These are phyloP conservation scores for Ganoderma multipileum DNA, from an alignment of 1,284 basidiomycete genomes.

Conservation along the genomic window DNA sequence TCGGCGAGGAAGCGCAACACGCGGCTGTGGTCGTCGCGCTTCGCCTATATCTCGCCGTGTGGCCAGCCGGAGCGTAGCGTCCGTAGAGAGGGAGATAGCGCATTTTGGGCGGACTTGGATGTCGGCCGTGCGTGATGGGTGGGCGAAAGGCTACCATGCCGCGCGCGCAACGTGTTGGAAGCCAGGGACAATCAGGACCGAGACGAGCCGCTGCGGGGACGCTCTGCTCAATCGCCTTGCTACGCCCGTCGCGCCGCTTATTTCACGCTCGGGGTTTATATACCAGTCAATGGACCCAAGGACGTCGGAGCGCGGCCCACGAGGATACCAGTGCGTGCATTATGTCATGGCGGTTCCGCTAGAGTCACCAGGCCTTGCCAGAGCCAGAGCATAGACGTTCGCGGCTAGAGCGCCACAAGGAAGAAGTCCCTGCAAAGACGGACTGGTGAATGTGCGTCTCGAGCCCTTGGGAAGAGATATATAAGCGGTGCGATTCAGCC, in stretches of 20 bases:
- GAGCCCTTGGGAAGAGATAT: background rate
- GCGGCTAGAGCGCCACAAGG: background rate
- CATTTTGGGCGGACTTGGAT: background rate
- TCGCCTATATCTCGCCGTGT: background rate
- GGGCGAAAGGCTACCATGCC: background rate
- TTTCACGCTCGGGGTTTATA: background rate
- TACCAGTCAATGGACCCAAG: background rate
- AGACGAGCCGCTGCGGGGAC: background rate
- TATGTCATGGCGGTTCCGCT: background rate
- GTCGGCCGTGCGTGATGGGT: background rate
- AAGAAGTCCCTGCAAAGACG: background rate
- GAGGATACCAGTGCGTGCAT: background rate
- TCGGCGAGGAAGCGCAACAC: background rate
- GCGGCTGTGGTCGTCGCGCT: background rate
- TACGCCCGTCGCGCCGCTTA: background rate
- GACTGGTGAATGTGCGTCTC: background rate
- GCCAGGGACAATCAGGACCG: slow-evolving; percentile 4
- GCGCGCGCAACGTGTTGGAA: background rate
- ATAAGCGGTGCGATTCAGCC: background rate
- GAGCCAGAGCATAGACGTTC: background rate
- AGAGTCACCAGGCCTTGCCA: background rate
- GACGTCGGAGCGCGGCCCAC: background rate
- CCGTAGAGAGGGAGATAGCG: background rate
- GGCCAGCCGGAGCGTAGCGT: background rate
- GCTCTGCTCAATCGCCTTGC: slow-evolving; percentile 1